A percentile compares a stretch with the other conserved stretches of the same genome.
Conservation (phyloP, 441 rosid species). For the Pelargonium hybrid region DNA sequence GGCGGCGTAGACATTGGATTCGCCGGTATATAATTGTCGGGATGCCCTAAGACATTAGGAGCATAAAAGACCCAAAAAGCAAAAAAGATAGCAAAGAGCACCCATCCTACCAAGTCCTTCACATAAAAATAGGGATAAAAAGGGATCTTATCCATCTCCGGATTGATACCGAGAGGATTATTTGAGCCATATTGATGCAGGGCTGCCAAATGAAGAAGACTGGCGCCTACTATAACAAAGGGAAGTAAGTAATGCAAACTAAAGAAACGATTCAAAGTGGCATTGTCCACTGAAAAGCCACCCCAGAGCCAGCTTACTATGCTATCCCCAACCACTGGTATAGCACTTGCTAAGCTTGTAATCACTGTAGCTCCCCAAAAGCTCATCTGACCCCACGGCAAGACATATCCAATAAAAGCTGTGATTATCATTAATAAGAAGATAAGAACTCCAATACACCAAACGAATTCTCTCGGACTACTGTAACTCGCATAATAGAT, state of each 20-base stretch:
- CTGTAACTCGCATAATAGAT: not conserved
- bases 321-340: constrained; percentile 10
- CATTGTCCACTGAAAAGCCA: constrained; percentile 11
- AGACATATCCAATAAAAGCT: not conserved
- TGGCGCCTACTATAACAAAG: not conserved
- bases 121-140: not conserved
- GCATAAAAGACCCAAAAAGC: not conserved
- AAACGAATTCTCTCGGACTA: not conserved
- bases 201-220: not conserved
- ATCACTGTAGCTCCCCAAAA: constrained; percentile 11
- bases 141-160: not conserved
- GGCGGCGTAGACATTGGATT: not conserved
- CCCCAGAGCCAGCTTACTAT: constrained; percentile 10
- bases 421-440: not conserved
- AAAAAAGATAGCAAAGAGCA: not conserved
- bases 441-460: not conserved
- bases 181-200: not conserved
- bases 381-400: not conserved
- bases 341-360: constrained; percentile 12
- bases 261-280: constrained; percentile 7
- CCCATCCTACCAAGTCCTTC: not conserved
- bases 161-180: not conserved
- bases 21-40: not conserved
- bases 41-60: not conserved
- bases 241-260: not conserved